Evolutionary conservation across 2,329 filamentous ascomycete genomes (phyloP), one percentile per base, ranked within the genome.

Genomic region (Alternaria triticina): DNA sequence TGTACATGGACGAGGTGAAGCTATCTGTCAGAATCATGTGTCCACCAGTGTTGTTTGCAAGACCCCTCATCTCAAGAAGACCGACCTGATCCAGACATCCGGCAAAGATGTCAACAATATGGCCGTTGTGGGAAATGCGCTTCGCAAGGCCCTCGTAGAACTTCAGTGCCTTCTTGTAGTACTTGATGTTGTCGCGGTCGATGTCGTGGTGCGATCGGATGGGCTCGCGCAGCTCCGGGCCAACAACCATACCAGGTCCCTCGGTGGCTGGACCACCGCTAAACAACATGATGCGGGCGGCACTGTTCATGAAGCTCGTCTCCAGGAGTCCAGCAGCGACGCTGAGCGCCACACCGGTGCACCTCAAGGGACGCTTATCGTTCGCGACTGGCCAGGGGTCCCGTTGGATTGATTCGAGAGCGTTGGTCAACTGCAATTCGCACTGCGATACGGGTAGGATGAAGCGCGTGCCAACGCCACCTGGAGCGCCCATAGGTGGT

Each of bases 131-230:
- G 13, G 96, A 93, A 20, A 94, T 93, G 64, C 96, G 89, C 83
- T 98, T 98, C 6, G 96, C 94, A 46, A 99, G 87, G 68, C 89
- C 91, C 67, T 99, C 96, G 79, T 98, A 99, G 81, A 97, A 98
- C 90, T 98, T 99, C 54, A 97, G 83, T 22, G 96, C 96, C 83
- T 99, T 99, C 86, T 99, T 99, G 84, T 97, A 98, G 83, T 98
- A 97, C 82, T 99, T 99, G 83, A 97, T 97, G 79, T 97, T 97
- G 81, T 99, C 96, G 61, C 94, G 90, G 79, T 99, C 96, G 80
- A 99, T 99, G 76, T 99, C 96, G 82, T 99, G 96, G 82, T 99
- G 96, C 45, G 95, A 98, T 77, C 96, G 91, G 70, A 99, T 98
- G 10, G 96, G 94, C 80, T 99, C 96, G 79, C 95, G 91, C 69